Conservation (phyloP, 2,329 filamentous ascomycete species). For the Arthrocladium fulminans region DNA sequence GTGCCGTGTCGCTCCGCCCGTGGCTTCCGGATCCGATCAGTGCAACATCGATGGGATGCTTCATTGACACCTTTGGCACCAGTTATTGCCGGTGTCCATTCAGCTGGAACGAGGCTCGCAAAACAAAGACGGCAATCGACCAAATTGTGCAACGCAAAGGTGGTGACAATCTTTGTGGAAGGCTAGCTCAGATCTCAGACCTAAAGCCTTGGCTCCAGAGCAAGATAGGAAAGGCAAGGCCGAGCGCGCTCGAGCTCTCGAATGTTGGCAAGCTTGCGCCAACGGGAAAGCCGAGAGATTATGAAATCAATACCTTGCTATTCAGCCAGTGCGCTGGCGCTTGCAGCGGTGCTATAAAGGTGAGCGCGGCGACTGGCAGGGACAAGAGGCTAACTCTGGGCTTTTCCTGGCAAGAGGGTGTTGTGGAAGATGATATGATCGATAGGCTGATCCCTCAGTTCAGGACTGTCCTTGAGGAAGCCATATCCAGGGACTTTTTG, state of each 20-base stretch:
- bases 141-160: neutral
- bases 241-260: neutral
- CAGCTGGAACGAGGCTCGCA: neutral
- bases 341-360: neutral
- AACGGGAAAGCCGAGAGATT: neutral
- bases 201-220: neutral
- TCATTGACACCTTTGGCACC: constrained; percentile 29
- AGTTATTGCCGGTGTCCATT: constrained; percentile 23
- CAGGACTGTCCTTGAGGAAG: too few species aligned
- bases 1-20: constrained; percentile 32
- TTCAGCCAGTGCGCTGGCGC: neutral
- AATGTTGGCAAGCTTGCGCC: neutral
- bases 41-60: constrained; percentile 32
- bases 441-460: too few species aligned
- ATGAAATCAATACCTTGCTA: neutral
- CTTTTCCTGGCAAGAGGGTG: neutral
- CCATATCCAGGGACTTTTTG: too few species aligned
- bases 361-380: neutral
- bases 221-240: neutral
- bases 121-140: neutral
- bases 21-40: constrained; percentile 30
- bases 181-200: neutral
- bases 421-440: neutral
- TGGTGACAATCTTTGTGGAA: neutral
- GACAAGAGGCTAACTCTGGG: neutral